These are phyloP conservation scores for Tricholoma sp. DNA, from an alignment of 768 basidiomycete species.

Conservation along the genomic window DNA sequence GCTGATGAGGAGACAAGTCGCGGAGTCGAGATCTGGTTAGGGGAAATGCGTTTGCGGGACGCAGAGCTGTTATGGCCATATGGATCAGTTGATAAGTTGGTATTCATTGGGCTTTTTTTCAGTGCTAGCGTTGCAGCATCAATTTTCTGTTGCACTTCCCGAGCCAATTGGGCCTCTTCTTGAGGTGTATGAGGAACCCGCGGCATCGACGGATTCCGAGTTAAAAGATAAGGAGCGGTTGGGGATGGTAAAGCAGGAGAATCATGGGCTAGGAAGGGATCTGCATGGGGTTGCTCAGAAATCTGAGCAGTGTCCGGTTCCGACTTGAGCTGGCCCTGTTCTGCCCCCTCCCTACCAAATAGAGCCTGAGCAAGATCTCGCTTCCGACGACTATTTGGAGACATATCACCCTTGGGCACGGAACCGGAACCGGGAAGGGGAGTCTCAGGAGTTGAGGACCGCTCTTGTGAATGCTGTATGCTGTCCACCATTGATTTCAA, in stretches of 20 bases:
- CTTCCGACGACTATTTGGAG: constrained; percentile 56
- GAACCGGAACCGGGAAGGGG: constrained; percentile 10
- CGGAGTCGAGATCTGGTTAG: constrained; percentile 62
- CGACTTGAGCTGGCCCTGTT: constrained; percentile 12
- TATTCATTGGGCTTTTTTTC: constrained; percentile 37
- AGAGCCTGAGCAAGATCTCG: constrained; percentile 74
- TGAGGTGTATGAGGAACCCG: constrained; percentile 38
- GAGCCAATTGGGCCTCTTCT: constrained; percentile 51
- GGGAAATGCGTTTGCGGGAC: constrained; percentile 54
- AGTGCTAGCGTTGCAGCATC: constrained; percentile 63
- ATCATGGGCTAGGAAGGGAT: constrained; percentile 16
- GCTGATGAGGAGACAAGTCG: constrained; percentile 62
- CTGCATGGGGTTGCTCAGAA: constrained; percentile 4
- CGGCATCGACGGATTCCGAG: constrained; percentile 38
- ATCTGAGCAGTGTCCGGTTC: neutral
- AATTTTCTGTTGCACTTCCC: constrained; percentile 62
- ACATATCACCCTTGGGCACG: constrained; percentile 30
- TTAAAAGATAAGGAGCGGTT: constrained; percentile 29
- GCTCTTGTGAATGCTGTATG: constrained; percentile 37
- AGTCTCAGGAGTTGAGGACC: constrained; percentile 19
- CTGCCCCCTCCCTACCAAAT: constrained; percentile 48
- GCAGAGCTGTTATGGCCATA: constrained; percentile 23
- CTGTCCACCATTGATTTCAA: constrained; percentile 57
- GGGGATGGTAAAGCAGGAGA: constrained; percentile 23
- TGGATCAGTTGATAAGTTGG: constrained; percentile 31